Percentiles rank a stretch among this genome's conserved stretches.
Evolutionary conservation across 192 early-diverging fungal species (phyloP).

Genomic region (Coemansia sp.): DNA sequence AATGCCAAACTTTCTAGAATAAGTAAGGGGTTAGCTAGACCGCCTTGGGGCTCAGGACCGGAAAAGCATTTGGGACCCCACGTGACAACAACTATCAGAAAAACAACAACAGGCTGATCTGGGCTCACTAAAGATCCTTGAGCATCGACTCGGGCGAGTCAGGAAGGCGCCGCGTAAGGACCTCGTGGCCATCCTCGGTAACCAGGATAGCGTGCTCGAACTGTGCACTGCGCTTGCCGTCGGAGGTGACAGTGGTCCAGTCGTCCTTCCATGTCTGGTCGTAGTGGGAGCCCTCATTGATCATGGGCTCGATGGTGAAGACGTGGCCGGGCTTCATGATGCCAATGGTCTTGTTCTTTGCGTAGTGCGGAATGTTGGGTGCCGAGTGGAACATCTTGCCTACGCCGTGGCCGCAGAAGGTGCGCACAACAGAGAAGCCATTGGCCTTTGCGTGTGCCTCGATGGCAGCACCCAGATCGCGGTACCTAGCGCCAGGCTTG

Average conservation of each 20-base stretch:
- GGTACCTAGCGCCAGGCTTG: slow-evolving; percentile 88
- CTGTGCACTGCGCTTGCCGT: slow-evolving; percentile 95
- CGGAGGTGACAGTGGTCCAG: slow-evolving; percentile 89
- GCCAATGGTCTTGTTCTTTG: slow-evolving; percentile 93
- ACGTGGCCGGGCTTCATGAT: slow-evolving; percentile 92
- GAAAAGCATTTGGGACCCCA: no score
- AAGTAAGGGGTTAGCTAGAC: background rate
- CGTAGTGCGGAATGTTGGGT: slow-evolving; percentile 94
- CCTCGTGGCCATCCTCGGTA: slow-evolving; percentile 87
- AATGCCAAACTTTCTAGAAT: no score
- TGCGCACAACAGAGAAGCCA: slow-evolving; percentile 89
- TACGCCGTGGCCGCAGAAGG: slow-evolving; percentile 94
- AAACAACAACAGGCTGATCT: background rate
- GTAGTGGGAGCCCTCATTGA: slow-evolving; percentile 78
- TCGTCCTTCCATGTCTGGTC: slow-evolving; percentile 75
- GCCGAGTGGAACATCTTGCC: slow-evolving; percentile 83
- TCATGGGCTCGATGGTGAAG: slow-evolving; percentile 99
- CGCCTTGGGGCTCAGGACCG: no score
- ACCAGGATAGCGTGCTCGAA: slow-evolving; percentile 96
- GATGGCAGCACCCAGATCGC: slow-evolving; percentile 90
- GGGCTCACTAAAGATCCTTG: slow-evolving; percentile 3
- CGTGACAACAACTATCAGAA: no score
- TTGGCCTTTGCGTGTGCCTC: slow-evolving; percentile 80
- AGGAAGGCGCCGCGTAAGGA: slow-evolving; percentile 62
- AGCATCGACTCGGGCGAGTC: slow-evolving; percentile 41